Evolutionary conservation across 2,329 filamentous ascomycete species (phyloP).

Genomic region (Dactylellina haptotyla): DNA sequence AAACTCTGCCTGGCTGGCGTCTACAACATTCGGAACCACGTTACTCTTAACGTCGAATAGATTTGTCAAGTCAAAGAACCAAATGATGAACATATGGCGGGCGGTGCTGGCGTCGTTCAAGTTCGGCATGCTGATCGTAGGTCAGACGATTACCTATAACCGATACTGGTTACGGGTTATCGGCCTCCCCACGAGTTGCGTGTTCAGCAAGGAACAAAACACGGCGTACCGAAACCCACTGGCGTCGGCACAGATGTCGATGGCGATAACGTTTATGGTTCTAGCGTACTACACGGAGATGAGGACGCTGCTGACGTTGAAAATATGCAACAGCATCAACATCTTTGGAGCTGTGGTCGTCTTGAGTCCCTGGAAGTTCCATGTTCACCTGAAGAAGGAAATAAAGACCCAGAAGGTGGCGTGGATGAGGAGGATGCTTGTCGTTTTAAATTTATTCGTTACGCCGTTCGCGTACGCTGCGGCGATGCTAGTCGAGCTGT

Average conservation of each 20-base stretch:
- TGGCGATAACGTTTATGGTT: neutral
- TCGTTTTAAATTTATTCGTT: neutral
- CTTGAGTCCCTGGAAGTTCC: slow-evolving; percentile 2
- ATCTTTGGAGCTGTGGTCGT: neutral
- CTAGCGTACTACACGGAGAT: slow-evolving; percentile 6
- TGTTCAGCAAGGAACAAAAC: neutral
- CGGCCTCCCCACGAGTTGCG: neutral
- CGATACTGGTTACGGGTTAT: neutral
- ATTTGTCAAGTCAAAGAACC: slow-evolving; percentile 5
- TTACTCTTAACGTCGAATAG: slow-evolving; percentile 3
- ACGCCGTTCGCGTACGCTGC: neutral
- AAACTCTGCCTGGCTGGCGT: neutral
- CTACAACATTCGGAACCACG: slow-evolving; percentile 7
- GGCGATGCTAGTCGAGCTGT: neutral
- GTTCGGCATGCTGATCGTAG: neutral
- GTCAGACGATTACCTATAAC: slow-evolving; percentile 1
- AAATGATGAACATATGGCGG: neutral
- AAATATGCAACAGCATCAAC: neutral
- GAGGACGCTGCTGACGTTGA: neutral
- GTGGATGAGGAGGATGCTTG: neutral
- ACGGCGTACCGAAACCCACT: neutral
- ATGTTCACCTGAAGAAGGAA: neutral
- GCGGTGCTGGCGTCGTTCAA: slow-evolving; percentile 1
- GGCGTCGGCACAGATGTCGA: neutral
- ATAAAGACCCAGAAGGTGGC: neutral